Percentiles rank a stretch among this genome's conserved stretches.
phyloP scores from a whole-genome alignment of 176 grass and related monocot genomes.

The Lolium multiflorum region DNA sequence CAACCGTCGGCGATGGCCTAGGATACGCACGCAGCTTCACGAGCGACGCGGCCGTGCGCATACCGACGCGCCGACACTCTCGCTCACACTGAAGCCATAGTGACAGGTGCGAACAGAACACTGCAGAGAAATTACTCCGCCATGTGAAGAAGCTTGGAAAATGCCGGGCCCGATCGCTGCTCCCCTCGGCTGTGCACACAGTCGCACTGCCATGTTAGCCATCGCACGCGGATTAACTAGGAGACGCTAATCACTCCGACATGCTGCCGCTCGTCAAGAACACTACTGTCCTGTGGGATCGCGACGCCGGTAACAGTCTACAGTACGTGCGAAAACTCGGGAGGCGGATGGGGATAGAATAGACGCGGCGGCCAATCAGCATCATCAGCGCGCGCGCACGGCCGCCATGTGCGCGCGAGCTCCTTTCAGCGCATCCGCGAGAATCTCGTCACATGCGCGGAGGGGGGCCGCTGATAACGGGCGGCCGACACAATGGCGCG shows the following conservation, averaged over 20 bases:
- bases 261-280: not conserved
- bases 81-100: not conserved
- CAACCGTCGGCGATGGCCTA: constrained; percentile 36
- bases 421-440: constrained; percentile 34
- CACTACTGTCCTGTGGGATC: not conserved
- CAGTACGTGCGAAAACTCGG: not conserved
- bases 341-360: not conserved
- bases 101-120: not conserved
- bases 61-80: constrained; percentile 25
- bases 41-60: not conserved
- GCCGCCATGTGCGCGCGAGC: constrained; percentile 24
- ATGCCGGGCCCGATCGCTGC: not conserved
- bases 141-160: constrained; percentile 37
- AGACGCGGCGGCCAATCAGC: constrained; percentile 34
- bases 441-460: constrained; percentile 49
- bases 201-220: constrained; percentile 3
- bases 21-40: not conserved
- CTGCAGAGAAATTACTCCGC: not conserved
- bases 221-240: not conserved
- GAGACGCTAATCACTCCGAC: constrained; percentile 38
- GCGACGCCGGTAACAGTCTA: not conserved
- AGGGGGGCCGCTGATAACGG: not conserved
- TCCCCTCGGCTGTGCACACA: too few species aligned
- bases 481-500: not conserved
- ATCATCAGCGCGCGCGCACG: not conserved